Evolutionary conservation across 2,329 filamentous ascomycete genomes (phyloP).

Genomic region (Daldinia sp.): DNA sequence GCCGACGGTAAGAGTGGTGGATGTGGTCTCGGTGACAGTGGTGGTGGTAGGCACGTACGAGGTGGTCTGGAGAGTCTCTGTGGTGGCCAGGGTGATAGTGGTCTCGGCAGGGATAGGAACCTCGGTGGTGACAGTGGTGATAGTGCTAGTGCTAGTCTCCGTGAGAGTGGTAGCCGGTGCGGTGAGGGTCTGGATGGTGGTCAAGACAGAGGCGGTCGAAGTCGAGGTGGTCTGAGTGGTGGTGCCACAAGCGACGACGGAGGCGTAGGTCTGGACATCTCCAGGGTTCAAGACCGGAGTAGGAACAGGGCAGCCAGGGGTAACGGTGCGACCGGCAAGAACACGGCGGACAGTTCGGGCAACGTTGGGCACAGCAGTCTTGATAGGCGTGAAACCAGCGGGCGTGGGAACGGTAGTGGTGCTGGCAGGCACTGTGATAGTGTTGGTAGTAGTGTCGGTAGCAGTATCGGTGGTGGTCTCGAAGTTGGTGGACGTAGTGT

Average conservation of each 20-base stretch:
- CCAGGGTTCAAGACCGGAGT: conserved; percentile 21
- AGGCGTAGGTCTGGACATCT: conserved; percentile 19
- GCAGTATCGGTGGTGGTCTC: conserved; percentile 2
- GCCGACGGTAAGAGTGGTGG: conserved; percentile 22
- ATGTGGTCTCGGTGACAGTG: conserved; percentile 4
- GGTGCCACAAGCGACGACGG: conserved; percentile 23
- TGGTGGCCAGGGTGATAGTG: conserved; percentile 10
- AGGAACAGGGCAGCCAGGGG: conserved; percentile 12
- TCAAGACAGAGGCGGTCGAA: conserved; percentile 5
- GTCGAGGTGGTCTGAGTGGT: conserved; percentile 13
- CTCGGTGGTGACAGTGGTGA: conserved; percentile 19
- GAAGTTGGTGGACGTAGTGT: conserved; percentile 8
- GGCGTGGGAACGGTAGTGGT: conserved; percentile 2
- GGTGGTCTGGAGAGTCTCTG: conserved; percentile 18
- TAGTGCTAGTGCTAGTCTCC: conserved; percentile 15
- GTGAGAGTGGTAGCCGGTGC: conserved; percentile 16
- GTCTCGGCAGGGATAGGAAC: conserved; percentile 19
- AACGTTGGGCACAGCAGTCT: conserved; percentile 13
- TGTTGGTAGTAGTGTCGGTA: conserved; percentile 2
- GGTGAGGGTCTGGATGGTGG: conserved; percentile 14
- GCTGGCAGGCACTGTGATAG: conserved; percentile 2
- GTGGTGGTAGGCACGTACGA: conserved; percentile 13
- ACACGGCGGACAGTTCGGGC: conserved; percentile 11
- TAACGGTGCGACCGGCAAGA: conserved; percentile 13
- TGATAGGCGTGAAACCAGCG: conserved; percentile 22